Percentiles rank a stretch among this genome's conserved stretches.
These are phyloP conservation scores for Talaromyces islandicus DNA, from an alignment of 2,329 filamentous ascomycete species.

Conservation along the genomic window DNA sequence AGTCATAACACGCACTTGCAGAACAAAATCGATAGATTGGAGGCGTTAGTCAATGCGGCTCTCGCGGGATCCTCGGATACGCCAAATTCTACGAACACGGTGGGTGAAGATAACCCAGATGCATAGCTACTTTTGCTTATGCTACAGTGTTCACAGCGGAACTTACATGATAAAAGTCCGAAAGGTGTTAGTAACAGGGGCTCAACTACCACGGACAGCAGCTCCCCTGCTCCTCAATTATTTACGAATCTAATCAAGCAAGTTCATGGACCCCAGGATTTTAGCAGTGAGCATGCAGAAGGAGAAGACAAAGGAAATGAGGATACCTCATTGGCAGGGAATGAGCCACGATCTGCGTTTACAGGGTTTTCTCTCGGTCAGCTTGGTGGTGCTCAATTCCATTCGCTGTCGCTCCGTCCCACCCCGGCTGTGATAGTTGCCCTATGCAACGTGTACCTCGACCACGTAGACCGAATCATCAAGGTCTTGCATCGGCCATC, in stretches of 20 bases:
- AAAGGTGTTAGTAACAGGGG: neutral
- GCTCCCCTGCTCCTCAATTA: neutral
- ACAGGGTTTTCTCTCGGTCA: conserved; percentile 1
- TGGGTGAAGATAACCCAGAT: neutral
- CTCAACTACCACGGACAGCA: neutral
- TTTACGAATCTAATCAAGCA: neutral
- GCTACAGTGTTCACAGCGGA: neutral
- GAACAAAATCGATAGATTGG: conserved; percentile 12
- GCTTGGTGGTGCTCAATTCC: neutral
- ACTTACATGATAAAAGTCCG: neutral
- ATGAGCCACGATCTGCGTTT: neutral
- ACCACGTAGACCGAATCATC: conserved; percentile 16
- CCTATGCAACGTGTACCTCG: conserved; percentile 14
- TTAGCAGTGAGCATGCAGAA: neutral
- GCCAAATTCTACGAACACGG: neutral
- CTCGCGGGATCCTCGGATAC: neutral
- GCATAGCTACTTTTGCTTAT: neutral
- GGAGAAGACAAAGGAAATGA: conserved; percentile 1
- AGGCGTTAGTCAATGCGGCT: conserved; percentile 10
- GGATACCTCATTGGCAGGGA: neutral
- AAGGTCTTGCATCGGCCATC: conserved; percentile 18
- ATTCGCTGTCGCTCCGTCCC: conserved; percentile 2
- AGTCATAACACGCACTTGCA: conserved; percentile 5
- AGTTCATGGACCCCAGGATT: neutral
- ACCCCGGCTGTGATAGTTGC: conserved; percentile 2